Evolutionary conservation across 805 yeast species (phyloP).

Genomic region (Nakazawaea ambrosiae): DNA sequence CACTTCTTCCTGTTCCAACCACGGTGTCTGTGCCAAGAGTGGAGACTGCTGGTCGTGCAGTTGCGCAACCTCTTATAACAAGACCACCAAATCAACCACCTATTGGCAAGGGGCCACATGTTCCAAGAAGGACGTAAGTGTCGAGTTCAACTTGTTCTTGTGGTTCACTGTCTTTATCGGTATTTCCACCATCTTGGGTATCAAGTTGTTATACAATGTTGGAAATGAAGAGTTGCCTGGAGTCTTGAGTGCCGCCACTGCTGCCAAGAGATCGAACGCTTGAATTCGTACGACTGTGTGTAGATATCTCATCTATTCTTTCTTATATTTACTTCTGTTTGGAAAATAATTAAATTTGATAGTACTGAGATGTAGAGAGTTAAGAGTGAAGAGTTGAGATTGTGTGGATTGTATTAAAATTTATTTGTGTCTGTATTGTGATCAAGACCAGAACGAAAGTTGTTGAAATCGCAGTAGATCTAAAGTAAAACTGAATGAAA

Average conservation of each 20-base stretch:
- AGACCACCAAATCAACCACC: conserved; percentile 36
- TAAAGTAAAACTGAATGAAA: too few species aligned
- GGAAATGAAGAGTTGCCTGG: conserved; percentile 66
- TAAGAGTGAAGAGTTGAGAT: too few species aligned
- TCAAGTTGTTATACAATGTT: conserved; percentile 43
- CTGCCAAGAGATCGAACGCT: conserved; percentile 29
- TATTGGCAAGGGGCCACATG: conserved; percentile 56
- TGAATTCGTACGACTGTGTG: conserved; percentile 12
- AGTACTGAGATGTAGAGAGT: too few species aligned
- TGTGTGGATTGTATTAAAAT: too few species aligned
- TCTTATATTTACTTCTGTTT: neutral
- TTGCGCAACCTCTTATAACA: conserved; percentile 38
- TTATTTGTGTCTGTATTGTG: too few species aligned
- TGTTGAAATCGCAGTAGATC: too few species aligned
- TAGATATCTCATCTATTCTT: neutral
- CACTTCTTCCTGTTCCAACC: conserved; percentile 45
- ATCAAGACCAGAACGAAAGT: too few species aligned
- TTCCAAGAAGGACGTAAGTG: conserved; percentile 59
- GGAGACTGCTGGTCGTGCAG: conserved; percentile 43
- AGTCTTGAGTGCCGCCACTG: conserved; percentile 53
- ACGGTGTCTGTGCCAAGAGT: conserved; percentile 41
- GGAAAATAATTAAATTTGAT: too few species aligned
- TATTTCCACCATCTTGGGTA: conserved; percentile 39
- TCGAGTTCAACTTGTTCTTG: conserved; percentile 59
- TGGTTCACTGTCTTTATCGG: conserved; percentile 54